phyloP scores from a whole-genome alignment of 2,329 filamentous ascomycete genomes.

The Sarocladium oryzae region DNA sequence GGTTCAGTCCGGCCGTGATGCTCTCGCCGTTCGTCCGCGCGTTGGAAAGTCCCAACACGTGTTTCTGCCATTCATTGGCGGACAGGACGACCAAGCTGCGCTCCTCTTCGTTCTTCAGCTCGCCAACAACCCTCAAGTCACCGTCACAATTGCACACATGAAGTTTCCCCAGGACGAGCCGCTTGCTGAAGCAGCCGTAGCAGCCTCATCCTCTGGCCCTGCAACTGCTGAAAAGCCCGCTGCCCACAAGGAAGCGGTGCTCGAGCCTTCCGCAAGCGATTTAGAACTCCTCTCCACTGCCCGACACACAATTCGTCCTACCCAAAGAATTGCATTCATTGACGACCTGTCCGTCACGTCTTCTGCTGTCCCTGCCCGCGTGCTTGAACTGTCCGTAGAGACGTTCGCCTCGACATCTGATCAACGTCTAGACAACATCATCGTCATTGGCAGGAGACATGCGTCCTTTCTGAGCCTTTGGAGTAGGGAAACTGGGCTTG shows the following conservation, averaged over 20 bases:
- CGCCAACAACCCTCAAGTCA: constrained; percentile 70
- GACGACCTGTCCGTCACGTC: background rate
- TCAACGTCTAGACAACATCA: background rate
- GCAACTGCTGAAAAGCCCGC: background rate
- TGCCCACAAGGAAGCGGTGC: background rate
- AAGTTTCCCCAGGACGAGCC: background rate
- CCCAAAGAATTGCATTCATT: background rate
- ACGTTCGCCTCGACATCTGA: background rate
- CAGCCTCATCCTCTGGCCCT: background rate
- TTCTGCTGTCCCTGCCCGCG: background rate
- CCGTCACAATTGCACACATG: constrained; percentile 61
- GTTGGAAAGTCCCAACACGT: constrained; percentile 70
- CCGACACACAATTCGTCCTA: background rate
- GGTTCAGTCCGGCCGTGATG: background rate
- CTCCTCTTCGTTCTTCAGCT: constrained; percentile 79
- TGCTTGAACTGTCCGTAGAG: background rate
- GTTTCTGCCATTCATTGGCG: constrained; percentile 82
- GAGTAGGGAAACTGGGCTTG: background rate
- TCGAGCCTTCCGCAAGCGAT: constrained; percentile 6
- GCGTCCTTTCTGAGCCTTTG: background rate
- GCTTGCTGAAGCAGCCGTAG: background rate
- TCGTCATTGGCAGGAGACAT: background rate
- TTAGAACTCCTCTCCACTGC: constrained; percentile 3
- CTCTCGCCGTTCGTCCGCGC: constrained; percentile 24
- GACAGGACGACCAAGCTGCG: constrained; percentile 72